These are phyloP conservation scores for Cymbidium sinense DNA, from an alignment of 106 monocot genomes.

Conservation along the genomic window DNA sequence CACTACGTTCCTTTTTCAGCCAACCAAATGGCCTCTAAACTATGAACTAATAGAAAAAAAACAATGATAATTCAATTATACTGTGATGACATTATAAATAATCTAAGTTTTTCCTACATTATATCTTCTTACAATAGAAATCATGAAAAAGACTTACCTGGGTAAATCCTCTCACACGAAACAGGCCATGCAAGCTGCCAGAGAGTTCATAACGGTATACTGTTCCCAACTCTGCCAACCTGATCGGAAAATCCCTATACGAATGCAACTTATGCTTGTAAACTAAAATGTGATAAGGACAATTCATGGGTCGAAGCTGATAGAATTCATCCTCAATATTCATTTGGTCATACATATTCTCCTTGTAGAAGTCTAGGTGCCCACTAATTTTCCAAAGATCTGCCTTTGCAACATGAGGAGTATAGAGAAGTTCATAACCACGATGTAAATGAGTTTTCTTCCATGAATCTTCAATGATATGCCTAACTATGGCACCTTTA, in stretches of 20 bases:
- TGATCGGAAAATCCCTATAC: conserved; percentile 84
- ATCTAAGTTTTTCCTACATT: too few relatives aligned
- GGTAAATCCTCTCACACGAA: conserved; percentile 98
- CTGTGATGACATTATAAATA: too few relatives aligned
- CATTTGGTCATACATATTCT: conserved; percentile 95
- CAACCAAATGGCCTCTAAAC: too few relatives aligned
- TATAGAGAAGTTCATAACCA: conserved; percentile 84
- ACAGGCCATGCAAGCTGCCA: conserved; percentile 92
- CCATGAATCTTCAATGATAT: conserved; percentile 94
- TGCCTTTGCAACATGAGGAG: conserved; percentile 90
- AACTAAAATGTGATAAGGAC: conserved; percentile 86
- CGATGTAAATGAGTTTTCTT: conserved; percentile 72
- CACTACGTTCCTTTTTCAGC: too few relatives aligned
- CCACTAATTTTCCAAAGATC: conserved; percentile 94
- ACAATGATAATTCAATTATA: too few relatives aligned
- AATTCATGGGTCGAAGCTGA: conserved; percentile 94
- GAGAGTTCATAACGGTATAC: conserved; percentile 95
- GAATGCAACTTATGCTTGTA: conserved; percentile 92
- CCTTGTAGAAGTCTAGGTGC: conserved; percentile 83
- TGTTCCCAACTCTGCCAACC: conserved; percentile 93
- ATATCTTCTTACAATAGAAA: neutral
- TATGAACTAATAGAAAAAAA: too few relatives aligned
- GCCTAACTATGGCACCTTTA: conserved; percentile 82
- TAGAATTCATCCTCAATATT: conserved; percentile 83
- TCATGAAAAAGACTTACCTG: conserved; percentile 43